Conservation (phyloP, 768 basidiomycete species). For the Holtermannia corniformis region DNA sequence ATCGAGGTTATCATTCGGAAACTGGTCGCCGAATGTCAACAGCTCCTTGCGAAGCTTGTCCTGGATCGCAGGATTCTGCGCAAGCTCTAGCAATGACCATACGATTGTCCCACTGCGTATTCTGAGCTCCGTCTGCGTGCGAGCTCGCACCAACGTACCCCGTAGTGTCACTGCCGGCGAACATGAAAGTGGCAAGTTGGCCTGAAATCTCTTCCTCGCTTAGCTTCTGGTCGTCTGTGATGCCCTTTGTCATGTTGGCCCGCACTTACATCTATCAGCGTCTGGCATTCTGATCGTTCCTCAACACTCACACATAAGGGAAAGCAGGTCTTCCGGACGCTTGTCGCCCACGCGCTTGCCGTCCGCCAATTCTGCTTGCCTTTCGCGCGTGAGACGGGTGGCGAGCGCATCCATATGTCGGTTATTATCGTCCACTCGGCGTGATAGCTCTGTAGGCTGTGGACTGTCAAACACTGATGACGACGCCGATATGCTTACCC, state of each 20-base stretch:
- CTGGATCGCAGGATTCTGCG: constrained; percentile 9
- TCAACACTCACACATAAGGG: constrained; percentile 19
- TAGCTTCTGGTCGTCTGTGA: constrained; percentile 13
- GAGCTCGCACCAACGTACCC: constrained; percentile 7
- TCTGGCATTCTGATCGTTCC: background rate
- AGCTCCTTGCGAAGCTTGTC: constrained; percentile 12
- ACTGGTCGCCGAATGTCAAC: constrained; percentile 9
- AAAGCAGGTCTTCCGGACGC: constrained; percentile 16
- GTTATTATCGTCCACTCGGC: constrained; percentile 10
- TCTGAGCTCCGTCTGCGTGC: background rate
- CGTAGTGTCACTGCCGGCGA: constrained; percentile 23
- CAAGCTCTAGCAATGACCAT: constrained; percentile 11
- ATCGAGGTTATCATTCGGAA: constrained; percentile 18
- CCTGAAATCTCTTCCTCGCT: constrained; percentile 16
- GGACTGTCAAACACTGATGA: no score
- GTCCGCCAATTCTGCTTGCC: constrained; percentile 10
- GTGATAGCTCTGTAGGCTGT: constrained; percentile 12
- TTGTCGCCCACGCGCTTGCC: constrained; percentile 14
- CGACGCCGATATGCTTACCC: constrained; percentile 5
- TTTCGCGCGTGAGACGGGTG: constrained; percentile 5
- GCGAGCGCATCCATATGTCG: constrained; percentile 13
- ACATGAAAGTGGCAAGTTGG: constrained; percentile 21
- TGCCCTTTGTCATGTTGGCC: constrained; percentile 7
- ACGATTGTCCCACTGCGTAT: constrained; percentile 11
- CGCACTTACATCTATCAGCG: constrained; percentile 6